Evolutionary conservation across 306 rosid genomes (phyloP).

Genomic region (Cucurbita argyrosperma): DNA sequence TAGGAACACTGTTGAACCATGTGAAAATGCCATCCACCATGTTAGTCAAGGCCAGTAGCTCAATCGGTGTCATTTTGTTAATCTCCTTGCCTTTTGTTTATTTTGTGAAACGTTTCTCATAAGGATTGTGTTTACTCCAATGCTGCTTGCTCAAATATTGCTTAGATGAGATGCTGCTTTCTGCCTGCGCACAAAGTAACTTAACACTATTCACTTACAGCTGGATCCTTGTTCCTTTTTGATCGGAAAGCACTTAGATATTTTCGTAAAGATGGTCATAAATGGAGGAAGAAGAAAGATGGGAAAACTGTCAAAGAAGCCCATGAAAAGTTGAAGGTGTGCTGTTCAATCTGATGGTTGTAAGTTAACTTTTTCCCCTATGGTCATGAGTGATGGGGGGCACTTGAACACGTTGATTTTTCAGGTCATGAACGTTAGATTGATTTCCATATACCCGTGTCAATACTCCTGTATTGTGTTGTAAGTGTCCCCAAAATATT

Average conservation of each 20-base stretch:
- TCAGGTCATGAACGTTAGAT: neutral
- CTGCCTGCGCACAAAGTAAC: neutral
- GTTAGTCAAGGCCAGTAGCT: neutral
- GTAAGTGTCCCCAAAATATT: neutral
- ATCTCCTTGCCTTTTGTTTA: neutral
- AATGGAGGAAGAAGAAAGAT: slow-evolving; percentile 78
- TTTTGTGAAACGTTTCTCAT: neutral
- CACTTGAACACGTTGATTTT: neutral
- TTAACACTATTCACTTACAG: slow-evolving; percentile 18
- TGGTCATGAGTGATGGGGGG: slow-evolving; percentile 7
- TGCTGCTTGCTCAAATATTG: neutral
- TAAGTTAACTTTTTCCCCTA: slow-evolving; percentile 30
- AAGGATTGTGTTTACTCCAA: neutral
- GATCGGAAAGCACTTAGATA: slow-evolving; percentile 54
- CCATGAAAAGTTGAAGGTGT: slow-evolving; percentile 86
- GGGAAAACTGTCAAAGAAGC: slow-evolving; percentile 76
- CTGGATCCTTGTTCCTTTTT: slow-evolving; percentile 62
- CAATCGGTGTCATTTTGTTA: neutral
- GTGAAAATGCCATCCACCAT: neutral
- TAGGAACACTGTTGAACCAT: neutral
- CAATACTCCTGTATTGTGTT: neutral
- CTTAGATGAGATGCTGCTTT: neutral
- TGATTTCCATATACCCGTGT: neutral
- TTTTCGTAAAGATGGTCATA: slow-evolving; percentile 74
- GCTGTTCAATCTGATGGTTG: slow-evolving; percentile 36